Conservation (phyloP, 2,329 filamentous ascomycete species). For the Cucurbitaria berberidis region DNA sequence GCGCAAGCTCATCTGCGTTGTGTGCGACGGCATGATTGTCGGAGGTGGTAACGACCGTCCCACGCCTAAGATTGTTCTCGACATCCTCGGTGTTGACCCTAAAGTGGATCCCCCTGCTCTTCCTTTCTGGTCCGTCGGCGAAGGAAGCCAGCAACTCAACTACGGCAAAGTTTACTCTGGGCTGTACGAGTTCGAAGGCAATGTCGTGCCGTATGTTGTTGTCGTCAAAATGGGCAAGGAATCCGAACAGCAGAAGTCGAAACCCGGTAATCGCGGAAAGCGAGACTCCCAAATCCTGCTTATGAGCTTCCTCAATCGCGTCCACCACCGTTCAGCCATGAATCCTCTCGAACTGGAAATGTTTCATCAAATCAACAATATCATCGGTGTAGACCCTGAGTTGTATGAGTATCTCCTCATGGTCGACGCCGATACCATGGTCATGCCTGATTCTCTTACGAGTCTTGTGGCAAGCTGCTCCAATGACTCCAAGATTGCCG, state of each 20-base stretch:
- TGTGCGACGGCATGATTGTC: slow-evolving; percentile 97
- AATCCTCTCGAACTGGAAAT: slow-evolving; percentile 95
- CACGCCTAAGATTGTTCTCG: slow-evolving; percentile 95
- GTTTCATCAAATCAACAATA: slow-evolving; percentile 99
- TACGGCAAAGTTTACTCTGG: slow-evolving; percentile 99
- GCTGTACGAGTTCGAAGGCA: slow-evolving; percentile 95
- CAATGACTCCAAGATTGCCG: slow-evolving; percentile 93
- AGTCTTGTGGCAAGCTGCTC: slow-evolving; percentile 89
- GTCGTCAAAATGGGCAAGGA: slow-evolving; percentile 98
- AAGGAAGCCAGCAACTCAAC: slow-evolving; percentile 90
- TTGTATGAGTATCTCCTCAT: slow-evolving; percentile 97
- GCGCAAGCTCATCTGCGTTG: slow-evolving; percentile 92
- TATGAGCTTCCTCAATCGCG: slow-evolving; percentile 97
- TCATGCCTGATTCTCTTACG: slow-evolving; percentile 90
- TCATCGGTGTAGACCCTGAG: slow-evolving; percentile 96
- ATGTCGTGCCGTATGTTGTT: slow-evolving; percentile 94
- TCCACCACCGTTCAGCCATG: slow-evolving; percentile 94
- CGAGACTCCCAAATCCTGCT: slow-evolving; percentile 95
- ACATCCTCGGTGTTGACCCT: slow-evolving; percentile 95
- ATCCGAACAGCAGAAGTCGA: slow-evolving; percentile 86
- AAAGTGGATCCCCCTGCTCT: slow-evolving; percentile 94
- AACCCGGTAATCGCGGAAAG: slow-evolving; percentile 97
- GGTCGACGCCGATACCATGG: slow-evolving; percentile 97
- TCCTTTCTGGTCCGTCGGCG: slow-evolving; percentile 90
- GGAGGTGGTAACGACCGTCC: slow-evolving; percentile 95